These are phyloP conservation scores for Calonectria pseudoturangicola DNA, from an alignment of 2,329 filamentous ascomycete species.

Conservation along the genomic window DNA sequence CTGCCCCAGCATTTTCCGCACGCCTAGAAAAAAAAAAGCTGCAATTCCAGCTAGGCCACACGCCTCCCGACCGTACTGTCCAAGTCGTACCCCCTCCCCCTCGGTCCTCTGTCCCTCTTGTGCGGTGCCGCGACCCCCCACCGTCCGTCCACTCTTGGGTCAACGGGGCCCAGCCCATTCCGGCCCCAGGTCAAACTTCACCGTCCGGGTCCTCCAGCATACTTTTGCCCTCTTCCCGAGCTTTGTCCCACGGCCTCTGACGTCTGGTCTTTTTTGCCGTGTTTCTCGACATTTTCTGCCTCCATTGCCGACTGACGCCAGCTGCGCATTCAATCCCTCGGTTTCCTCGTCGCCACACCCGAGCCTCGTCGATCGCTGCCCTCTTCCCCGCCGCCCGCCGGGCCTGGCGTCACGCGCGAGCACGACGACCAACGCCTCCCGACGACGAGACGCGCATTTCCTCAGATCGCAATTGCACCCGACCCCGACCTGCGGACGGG, in stretches of 20 bases:
- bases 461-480: constrained; percentile 47
- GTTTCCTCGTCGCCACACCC: constrained; percentile 28
- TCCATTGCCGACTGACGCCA: constrained; percentile 23
- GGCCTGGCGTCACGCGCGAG: constrained; percentile 40
- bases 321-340: constrained; percentile 46
- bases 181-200: constrained; percentile 55
- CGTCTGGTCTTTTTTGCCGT: constrained; percentile 41
- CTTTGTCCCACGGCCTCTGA: constrained; percentile 40
- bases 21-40: constrained; percentile 28
- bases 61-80: constrained; percentile 7
- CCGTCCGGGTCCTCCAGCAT: constrained; percentile 51
- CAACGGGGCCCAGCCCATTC: constrained; percentile 51
- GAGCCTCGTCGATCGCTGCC: constrained; percentile 34
- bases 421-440: constrained; percentile 33
- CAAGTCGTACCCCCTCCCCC: constrained; percentile 18
- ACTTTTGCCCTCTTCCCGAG: constrained; percentile 45
- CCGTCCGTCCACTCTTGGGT: constrained; percentile 44
- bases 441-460: constrained; percentile 38
- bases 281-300: constrained; percentile 37
- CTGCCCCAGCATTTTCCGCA: constrained; percentile 9
- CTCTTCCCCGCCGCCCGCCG: constrained; percentile 27
- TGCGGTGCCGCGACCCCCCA: constrained; percentile 31
- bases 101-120: constrained; percentile 24
- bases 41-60: not conserved
- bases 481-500: constrained; percentile 50